Evolutionary conservation across 805 yeast species (phyloP).

Genomic region (Saturnispora mendoncae): DNA sequence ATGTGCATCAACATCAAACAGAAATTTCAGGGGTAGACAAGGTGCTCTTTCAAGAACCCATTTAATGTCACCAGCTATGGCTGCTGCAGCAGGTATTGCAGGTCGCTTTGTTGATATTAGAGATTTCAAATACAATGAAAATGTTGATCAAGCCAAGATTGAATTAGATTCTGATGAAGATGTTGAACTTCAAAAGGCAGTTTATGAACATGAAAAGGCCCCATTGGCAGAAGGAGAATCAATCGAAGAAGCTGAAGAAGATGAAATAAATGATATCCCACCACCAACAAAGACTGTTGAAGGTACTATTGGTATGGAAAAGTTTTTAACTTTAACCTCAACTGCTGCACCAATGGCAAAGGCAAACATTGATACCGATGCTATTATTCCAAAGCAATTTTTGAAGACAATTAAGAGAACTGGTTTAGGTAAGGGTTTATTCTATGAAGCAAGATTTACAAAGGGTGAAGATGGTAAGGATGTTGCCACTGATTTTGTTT

Average conservation of each 20-base stretch:
- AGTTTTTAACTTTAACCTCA: slow-evolving; percentile 68
- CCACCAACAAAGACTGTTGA: slow-evolving; percentile 36
- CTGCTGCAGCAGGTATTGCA: slow-evolving; percentile 93
- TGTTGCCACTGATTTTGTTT: slow-evolving; percentile 78
- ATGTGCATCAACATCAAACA: slow-evolving; percentile 97
- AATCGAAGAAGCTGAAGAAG: slow-evolving; percentile 38
- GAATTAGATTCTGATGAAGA: slow-evolving; percentile 36
- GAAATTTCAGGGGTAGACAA: slow-evolving; percentile 99
- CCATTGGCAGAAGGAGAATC: slow-evolving; percentile 48
- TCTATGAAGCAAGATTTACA: slow-evolving; percentile 80
- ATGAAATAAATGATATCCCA: slow-evolving; percentile 57
- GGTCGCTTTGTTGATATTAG: slow-evolving; percentile 91
- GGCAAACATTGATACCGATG: slow-evolving; percentile 97
- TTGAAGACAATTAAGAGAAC: slow-evolving; percentile 96
- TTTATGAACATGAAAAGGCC: slow-evolving; percentile 59
- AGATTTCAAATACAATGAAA: slow-evolving; percentile 54
- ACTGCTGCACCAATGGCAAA: slow-evolving; percentile 90
- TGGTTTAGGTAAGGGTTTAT: slow-evolving; percentile 79
- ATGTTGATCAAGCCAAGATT: slow-evolving; percentile 53
- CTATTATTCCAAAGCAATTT: slow-evolving; percentile 97
- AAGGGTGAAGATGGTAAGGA: slow-evolving; percentile 64
- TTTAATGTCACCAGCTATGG: slow-evolving; percentile 98
- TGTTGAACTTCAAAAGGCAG: slow-evolving; percentile 52
- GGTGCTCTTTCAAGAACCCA: slow-evolving; percentile 96
- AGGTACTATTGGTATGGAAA: slow-evolving; percentile 52